Evolutionary conservation across 2,329 filamentous ascomycete genomes (phyloP).

Genomic region (Cercospora beticola): DNA sequence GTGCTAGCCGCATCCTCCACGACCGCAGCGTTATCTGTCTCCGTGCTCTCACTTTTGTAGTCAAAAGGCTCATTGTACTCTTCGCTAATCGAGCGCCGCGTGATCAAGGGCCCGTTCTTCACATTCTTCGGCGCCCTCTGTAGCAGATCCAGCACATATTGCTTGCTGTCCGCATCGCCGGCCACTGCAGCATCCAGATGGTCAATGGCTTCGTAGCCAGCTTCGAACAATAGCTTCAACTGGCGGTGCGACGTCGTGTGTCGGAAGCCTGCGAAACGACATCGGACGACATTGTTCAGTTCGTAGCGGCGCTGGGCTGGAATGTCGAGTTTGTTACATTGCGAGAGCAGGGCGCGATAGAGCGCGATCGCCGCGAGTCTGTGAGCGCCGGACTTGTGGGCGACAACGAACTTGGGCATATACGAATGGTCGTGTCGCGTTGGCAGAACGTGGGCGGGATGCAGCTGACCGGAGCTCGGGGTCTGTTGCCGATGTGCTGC

Average conservation of each 20-base stretch:
- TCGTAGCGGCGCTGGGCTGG: constrained; percentile 19
- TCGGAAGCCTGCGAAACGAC: constrained; percentile 62
- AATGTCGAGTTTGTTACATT: constrained; percentile 35
- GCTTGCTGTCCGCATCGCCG: constrained; percentile 34
- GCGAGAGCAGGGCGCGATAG: constrained; percentile 66
- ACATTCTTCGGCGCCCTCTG: constrained; percentile 27
- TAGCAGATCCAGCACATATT: constrained; percentile 33
- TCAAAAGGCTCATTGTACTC: constrained; percentile 6
- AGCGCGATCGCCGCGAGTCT: constrained; percentile 65
- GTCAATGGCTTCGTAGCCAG: constrained; percentile 63
- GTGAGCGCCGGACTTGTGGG: constrained; percentile 51
- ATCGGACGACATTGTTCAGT: constrained; percentile 59
- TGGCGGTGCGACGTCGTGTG: constrained; percentile 59
- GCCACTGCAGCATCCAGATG: constrained; percentile 44
- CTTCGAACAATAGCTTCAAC: constrained; percentile 61
- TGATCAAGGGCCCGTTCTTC: background rate
- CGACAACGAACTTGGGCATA: constrained; percentile 32
- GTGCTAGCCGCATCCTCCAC: background rate
- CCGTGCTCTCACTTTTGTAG: background rate
- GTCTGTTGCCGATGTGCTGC: background rate
- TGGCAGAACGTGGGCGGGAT: background rate
- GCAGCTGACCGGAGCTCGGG: background rate
- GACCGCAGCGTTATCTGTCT: background rate
- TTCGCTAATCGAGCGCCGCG: constrained; percentile 1
- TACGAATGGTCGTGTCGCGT: constrained; percentile 11